These are phyloP conservation scores for Dothistroma septosporum DNA, from an alignment of 2,329 filamentous ascomycete species.

Conservation along the genomic window DNA sequence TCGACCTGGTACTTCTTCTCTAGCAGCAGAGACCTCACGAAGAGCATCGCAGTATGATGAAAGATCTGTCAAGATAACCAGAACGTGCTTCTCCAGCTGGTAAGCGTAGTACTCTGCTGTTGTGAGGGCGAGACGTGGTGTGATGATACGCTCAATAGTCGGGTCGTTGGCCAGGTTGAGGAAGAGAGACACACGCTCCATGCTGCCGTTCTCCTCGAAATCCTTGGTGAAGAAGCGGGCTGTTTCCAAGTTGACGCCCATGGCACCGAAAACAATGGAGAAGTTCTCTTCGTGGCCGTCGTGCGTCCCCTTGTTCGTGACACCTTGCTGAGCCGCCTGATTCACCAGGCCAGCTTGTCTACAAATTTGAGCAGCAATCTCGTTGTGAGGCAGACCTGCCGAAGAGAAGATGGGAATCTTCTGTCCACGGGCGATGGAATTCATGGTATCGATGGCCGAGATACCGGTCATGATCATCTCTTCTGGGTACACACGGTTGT, in stretches of 20 bases:
- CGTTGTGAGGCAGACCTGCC: constrained; percentile 96
- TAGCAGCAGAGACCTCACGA: constrained; percentile 94
- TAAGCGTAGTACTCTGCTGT: constrained; percentile 99
- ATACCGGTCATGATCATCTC: constrained; percentile 99
- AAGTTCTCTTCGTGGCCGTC: constrained; percentile 99
- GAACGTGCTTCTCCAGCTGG: constrained; percentile 98
- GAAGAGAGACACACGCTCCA: constrained; percentile 97
- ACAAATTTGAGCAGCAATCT: constrained; percentile 98
- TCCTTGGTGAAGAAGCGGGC: constrained; percentile 97
- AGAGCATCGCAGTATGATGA: constrained; percentile 98
- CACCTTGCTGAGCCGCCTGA: constrained; percentile 51
- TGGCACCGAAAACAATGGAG: constrained; percentile 98
- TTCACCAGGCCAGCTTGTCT: constrained; percentile 91
- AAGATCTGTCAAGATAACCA: constrained; percentile 97
- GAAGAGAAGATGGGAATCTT: constrained; percentile 99
- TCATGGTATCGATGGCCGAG: constrained; percentile 97
- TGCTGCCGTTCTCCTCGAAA: constrained; percentile 97
- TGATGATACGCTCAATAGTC: constrained; percentile 99
- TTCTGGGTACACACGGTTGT: constrained; percentile 95
- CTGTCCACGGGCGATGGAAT: constrained; percentile 87
- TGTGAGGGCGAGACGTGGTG: constrained; percentile 92
- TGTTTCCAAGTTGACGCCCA: constrained; percentile 99
- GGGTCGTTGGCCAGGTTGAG: constrained; percentile 98
- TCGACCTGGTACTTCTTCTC: constrained; percentile 98
- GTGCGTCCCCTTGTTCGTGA: constrained; percentile 82